Evolutionary conservation across 306 rosid genomes (phyloP).

Genomic region (Sicyos baderoa): DNA sequence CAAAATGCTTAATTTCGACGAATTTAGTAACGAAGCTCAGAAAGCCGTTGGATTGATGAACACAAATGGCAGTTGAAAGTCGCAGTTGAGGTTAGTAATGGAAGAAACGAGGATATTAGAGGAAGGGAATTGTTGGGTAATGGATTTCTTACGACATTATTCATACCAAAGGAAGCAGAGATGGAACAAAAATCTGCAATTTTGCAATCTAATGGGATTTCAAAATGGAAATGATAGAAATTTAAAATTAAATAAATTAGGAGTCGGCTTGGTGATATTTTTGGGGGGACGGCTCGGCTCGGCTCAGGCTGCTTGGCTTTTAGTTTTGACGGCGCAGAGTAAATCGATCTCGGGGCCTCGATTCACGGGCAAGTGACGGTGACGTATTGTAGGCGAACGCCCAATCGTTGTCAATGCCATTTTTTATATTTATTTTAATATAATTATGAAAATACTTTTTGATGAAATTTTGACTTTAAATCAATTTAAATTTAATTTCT

Average conservation of each 20-base stretch:
- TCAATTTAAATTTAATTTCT: too few relatives aligned
- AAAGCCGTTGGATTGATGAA: not conserved
- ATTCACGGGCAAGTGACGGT: constrained; percentile 11
- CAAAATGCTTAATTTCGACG: constrained; percentile 40
- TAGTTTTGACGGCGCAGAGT: constrained; percentile 11
- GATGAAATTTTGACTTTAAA: too few relatives aligned
- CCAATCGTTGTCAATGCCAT: constrained; percentile 7
- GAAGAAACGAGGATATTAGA: constrained; percentile 20
- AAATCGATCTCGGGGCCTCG: not conserved
- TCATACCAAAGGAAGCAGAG: not conserved
- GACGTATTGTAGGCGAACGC: constrained; percentile 8
- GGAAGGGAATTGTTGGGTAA: constrained; percentile 13
- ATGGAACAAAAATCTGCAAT: not conserved
- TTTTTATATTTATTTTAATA: not conserved
- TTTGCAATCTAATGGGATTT: not conserved
- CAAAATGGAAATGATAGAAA: constrained; percentile 12
- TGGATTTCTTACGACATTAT: constrained; percentile 17
- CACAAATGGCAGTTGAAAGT: not conserved
- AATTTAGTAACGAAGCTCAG: constrained; percentile 28
- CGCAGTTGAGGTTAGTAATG: not conserved
- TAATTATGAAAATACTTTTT: not conserved
- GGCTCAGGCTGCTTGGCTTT: constrained; percentile 9
- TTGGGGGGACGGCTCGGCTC: not conserved
- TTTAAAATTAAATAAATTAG: not conserved
- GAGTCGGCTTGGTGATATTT: constrained; percentile 13